These are phyloP conservation scores for Pichia scutulata DNA, from an alignment of 805 yeast genomes.

Conservation along the genomic window DNA sequence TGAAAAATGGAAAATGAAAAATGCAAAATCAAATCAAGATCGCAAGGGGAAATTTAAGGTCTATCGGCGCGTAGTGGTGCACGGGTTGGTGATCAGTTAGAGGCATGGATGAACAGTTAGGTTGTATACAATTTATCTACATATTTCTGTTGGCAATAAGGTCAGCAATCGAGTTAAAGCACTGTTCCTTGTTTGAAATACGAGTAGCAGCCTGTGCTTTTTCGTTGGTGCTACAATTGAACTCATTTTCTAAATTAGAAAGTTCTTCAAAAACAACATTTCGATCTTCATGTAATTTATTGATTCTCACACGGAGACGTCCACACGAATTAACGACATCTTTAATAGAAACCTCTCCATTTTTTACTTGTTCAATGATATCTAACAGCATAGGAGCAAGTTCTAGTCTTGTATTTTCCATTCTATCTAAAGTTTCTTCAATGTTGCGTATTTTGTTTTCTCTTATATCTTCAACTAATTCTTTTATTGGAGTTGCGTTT, in stretches of 20 bases:
- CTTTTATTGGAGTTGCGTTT: background rate
- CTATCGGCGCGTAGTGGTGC: background rate
- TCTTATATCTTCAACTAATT: background rate
- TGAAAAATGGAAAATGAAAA: background rate
- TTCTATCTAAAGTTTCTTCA: background rate
- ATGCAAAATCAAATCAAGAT: too few species aligned
- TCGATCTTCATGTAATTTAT: conserved; percentile 33
- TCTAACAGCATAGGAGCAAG: conserved; percentile 35
- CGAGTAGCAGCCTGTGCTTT: conserved; percentile 10
- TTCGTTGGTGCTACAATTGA: conserved; percentile 26
- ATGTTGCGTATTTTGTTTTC: background rate
- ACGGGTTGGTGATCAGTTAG: background rate
- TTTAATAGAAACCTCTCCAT: conserved; percentile 34
- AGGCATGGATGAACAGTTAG: background rate
- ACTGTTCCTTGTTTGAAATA: background rate
- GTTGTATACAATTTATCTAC: background rate
- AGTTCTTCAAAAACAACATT: conserved; percentile 28
- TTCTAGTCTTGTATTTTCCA: conserved; percentile 30
- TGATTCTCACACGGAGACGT: conserved; percentile 35
- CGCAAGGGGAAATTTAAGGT: too few species aligned
- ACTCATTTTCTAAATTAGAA: conserved; percentile 28
- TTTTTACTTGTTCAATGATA: conserved; percentile 32
- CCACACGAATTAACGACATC: conserved; percentile 41
- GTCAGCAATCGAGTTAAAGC: background rate
- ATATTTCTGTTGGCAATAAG: background rate